Evolutionary conservation across 2,329 filamentous ascomycete genomes (phyloP), one percentile per base, ranked within the genome.

Genomic region (Aspergillus fumigatiaffinis): DNA sequence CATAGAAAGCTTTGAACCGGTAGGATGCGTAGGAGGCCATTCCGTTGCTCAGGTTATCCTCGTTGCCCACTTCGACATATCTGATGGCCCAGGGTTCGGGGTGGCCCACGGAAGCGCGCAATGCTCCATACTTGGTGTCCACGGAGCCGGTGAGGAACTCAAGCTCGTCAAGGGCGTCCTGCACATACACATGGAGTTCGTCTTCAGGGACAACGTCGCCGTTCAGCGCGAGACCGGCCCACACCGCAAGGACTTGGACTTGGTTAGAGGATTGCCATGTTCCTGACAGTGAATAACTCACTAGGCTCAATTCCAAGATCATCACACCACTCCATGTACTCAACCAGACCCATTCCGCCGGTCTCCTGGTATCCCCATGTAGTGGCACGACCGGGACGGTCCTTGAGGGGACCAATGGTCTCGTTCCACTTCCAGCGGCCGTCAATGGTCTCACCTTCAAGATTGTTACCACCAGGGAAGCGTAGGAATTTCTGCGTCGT

Each of bases 21-120:
- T 82, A 79, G 51, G 79, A 77, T 64, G 80, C 82, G 5, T 80
- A 77, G 1, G 77, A 71, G 68, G 77, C 80, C 4, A 81, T 77
- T 0, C 79, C 81, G 3, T 78, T 78, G 26, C 77, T 79, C 3
- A 87, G 79, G 76, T 82, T 83, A 63, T 89, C 87, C 68, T 89
- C 87, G 68, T 89, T 89, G 57, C 87, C 87, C 47, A 89, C 73
- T 71, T 89, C 87, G 54, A 89, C 83, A 63, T 82, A 86, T 10
- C 80, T 76, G 51, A 89, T 77, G 29, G 69, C 75, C 73, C 84
- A 89, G 0, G 87, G 86, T 57, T 84, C 77, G 0, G 84, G 79
- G 63, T 87, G 82, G 3, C 87, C 87, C 2, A 86, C 77, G 47
- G 80, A 72, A 6, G 84, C 84, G 20, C 86, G 83, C 6, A 80